Base-by-base conservation (phyloP, 306 rosid species). In the Quercus glauca region DNA sequence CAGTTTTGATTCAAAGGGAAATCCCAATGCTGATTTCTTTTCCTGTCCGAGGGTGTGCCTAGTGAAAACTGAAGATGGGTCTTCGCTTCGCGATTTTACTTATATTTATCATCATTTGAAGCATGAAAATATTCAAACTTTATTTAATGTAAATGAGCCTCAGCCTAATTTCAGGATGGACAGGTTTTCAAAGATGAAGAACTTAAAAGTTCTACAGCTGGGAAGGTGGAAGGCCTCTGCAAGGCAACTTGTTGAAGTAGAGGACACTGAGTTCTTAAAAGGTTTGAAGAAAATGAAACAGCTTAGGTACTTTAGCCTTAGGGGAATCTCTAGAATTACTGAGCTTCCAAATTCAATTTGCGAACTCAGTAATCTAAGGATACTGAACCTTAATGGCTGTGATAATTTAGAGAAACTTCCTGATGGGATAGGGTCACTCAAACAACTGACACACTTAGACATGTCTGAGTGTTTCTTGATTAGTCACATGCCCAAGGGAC, bases 91-190 rank as follows among this genome's bases (percentile, higher is more conserved):
- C 13, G 61, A 73, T 20, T 41, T 74, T 21, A 58, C 71, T 4
- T 65, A 58, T 4, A 21, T 4, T 3, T 23, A 37, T 21, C 26
- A 37, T 37, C 28, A 4, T 19, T 56, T 55, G 51, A 17, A 52
- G 45, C 59, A 56, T 13, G 79, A 73, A 4, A 18, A 57, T 0
- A 58, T 65, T n/a, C 33, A 0, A 55, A 73, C 79, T 7, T 18
- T 82, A 64, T 73, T 82, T 75, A 82, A 82, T 64, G 82, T 82
- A 15, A 73, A 55, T 5, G 79, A 82, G 82, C 67, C 28, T 17
- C 2, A 45, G 11, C 78, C 41, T 56, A 77, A 65, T 53, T 73
- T 73, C 7, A 73, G 58, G 8, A 15, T 55, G 28, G 73, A 58
- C 12, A 73, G 79, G 72, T 78, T 82, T 35, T 77, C 79, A 20